Conservation (phyloP, 441 rosid genomes). For the Brassica balearica region DNA sequence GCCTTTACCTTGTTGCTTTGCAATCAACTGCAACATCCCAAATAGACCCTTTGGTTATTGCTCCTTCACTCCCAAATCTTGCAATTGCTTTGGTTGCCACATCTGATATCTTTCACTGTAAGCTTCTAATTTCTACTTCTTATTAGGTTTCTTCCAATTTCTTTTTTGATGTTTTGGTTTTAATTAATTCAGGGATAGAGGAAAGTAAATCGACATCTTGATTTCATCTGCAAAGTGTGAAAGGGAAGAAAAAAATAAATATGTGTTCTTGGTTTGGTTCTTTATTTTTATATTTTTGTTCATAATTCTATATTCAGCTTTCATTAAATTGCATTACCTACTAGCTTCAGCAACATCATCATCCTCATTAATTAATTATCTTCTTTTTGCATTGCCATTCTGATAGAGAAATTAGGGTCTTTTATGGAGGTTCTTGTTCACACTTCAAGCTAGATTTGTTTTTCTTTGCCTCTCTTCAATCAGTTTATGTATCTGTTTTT, state of each 20-base stretch:
- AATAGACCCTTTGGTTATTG: slow-evolving; percentile 96
- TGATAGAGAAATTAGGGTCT: background rate
- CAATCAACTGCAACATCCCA: slow-evolving; percentile 96
- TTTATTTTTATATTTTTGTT: slow-evolving; percentile 50
- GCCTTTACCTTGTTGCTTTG: slow-evolving; percentile 95
- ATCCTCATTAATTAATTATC: slow-evolving; percentile 37
- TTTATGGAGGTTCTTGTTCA: slow-evolving; percentile 27
- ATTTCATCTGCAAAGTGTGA: slow-evolving; percentile 50
- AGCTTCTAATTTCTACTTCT: slow-evolving; percentile 7
- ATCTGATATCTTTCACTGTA: slow-evolving; percentile 48
- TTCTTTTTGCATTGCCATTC: slow-evolving; percentile 32
- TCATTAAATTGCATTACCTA: slow-evolving; percentile 40
- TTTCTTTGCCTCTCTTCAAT: slow-evolving; percentile 21
- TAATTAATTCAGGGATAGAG: slow-evolving; percentile 18
- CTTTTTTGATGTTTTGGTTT: slow-evolving; percentile 21
- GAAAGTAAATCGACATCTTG: slow-evolving; percentile 13
- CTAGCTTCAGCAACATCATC: slow-evolving; percentile 41
- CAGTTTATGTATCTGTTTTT: slow-evolving; percentile 13
- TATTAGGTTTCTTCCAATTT: background rate
- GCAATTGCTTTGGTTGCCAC: slow-evolving; percentile 97
- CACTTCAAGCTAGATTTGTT: slow-evolving; percentile 28
- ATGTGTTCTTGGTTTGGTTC: slow-evolving; percentile 60
- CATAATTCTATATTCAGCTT: slow-evolving; percentile 32
- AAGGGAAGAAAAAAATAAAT: slow-evolving; percentile 48
- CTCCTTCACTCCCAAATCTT: slow-evolving; percentile 94